Conservation (phyloP, 1,139 yeast genomes). For the Yamadazyma taylorii region DNA sequence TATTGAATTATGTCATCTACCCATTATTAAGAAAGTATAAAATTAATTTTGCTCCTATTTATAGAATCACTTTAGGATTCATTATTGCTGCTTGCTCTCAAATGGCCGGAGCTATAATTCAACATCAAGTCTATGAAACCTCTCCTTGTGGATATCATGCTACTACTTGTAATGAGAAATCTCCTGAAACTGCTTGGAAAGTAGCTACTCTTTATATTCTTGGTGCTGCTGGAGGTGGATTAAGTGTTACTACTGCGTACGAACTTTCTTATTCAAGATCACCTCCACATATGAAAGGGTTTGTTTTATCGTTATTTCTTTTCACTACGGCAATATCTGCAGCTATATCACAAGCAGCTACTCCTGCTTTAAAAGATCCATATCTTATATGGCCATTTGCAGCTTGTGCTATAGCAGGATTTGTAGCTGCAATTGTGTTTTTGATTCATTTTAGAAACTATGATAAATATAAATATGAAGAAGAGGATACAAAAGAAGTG, state of each 20-base stretch:
- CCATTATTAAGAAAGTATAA: conserved; percentile 55
- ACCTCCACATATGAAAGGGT: conserved; percentile 65
- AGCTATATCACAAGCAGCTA: conserved; percentile 55
- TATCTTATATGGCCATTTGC: conserved; percentile 19
- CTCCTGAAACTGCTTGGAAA: conserved; percentile 59
- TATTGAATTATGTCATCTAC: conserved; percentile 56
- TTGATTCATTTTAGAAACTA: conserved; percentile 50
- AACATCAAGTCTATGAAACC: conserved; percentile 31
- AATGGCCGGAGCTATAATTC: conserved; percentile 42
- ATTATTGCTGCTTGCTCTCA: conserved; percentile 36
- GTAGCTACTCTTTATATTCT: conserved; percentile 51
- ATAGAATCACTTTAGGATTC: conserved; percentile 39
- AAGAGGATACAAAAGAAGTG: no score
- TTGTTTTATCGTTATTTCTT: conserved; percentile 66
- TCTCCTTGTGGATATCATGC: conserved; percentile 45
- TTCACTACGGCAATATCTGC: conserved; percentile 61
- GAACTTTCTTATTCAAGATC: conserved; percentile 72
- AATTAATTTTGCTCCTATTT: conserved; percentile 38
- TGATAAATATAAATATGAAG: no score
- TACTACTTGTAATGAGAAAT: conserved; percentile 47
- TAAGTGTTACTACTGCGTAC: conserved; percentile 65
- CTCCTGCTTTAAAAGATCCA: conserved; percentile 40
- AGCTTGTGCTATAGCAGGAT: conserved; percentile 19
- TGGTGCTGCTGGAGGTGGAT: conserved; percentile 68
- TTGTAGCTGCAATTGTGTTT: conserved; percentile 42